Conservation (phyloP, 2,329 filamentous ascomycete genomes). For the Daldinia sp. region DNA sequence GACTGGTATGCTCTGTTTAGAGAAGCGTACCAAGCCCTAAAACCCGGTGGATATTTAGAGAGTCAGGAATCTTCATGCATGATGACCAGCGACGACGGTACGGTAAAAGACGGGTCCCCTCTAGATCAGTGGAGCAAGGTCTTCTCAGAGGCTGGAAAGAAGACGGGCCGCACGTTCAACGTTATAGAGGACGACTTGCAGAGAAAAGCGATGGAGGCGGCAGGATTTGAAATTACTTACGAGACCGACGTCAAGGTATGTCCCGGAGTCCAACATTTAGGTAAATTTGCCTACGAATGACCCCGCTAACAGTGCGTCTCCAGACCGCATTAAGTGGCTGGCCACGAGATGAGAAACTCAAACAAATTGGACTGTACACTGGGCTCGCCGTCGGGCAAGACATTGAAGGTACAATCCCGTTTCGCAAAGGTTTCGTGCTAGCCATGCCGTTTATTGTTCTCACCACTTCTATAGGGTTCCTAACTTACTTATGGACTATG, state of each 20-base stretch:
- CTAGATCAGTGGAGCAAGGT: constrained; percentile 48
- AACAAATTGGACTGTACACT: constrained; percentile 50
- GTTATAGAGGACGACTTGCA: constrained; percentile 47
- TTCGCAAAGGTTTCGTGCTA: not conserved
- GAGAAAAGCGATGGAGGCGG: constrained; percentile 43
- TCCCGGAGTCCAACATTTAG: not conserved
- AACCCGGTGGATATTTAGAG: constrained; percentile 58
- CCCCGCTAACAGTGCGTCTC: not conserved
- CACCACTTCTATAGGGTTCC: constrained; percentile 35
- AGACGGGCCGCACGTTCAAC: constrained; percentile 45
- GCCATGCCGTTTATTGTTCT: not conserved
- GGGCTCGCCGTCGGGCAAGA: constrained; percentile 46
- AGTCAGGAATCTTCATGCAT: constrained; percentile 41
- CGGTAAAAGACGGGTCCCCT: constrained; percentile 42
- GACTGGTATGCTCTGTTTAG: constrained; percentile 63
- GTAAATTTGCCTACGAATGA: not conserved
- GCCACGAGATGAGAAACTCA: constrained; percentile 49
- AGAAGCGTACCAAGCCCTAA: constrained; percentile 59
- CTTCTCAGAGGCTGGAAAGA: constrained; percentile 47
- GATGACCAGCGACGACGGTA: constrained; percentile 43
- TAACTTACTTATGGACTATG: constrained; percentile 42
- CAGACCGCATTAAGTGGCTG: constrained; percentile 52
- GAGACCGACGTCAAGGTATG: constrained; percentile 39
- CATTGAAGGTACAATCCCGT: constrained; percentile 42
- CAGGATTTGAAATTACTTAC: constrained; percentile 43